Evolutionary conservation across 2,329 filamentous ascomycete genomes (phyloP), one percentile per base, ranked within the genome.

Genomic region (Trichoderma endophyticum): DNA sequence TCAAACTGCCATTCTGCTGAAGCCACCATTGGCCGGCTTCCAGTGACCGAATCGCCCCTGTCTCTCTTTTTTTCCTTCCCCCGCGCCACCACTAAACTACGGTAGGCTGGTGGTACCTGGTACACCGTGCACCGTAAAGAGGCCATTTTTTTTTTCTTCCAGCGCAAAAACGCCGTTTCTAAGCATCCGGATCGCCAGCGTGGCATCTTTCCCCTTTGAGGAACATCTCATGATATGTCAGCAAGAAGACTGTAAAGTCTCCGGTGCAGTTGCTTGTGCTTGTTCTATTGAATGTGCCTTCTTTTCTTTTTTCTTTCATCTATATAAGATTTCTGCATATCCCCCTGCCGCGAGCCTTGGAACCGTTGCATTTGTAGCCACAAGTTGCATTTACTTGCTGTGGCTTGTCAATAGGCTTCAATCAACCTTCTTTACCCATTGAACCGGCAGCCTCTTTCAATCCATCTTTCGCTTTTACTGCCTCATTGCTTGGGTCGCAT

Each of bases 191-290:
- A 63, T 67, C 72, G 75, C 73, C 76, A 77, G 72, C 74, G 75
- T 77, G 76, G 75, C 76, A 74, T 77, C 73, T 72, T 68, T 68
- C 59, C 30, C 48, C 24, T 64, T 73, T 61, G 62, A 71, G 63
- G 51, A 71, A 24, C 68, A 63, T 71, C 68, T 64, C 68, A 71
- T 71, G 68, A 71, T 71, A 63, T 71, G 68, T 71, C 68, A 71
- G 68, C 68, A 71, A 43, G 36, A 57, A 60, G 51, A 4, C 1
- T n/a, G 14, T 21, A 59, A 64, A 63, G 60, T 71, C 39, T 71
- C 68, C 34, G 68, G 21, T 63, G 14, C 60, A 26, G 14, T 12
- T 43, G 54, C 56, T 63, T 43, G n/a, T 39, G 28, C 36, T 61
- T 26, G 56, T 28, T 48, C 18, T 43, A 59, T 59, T 34, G 4